phyloP scores from a whole-genome alignment of 177 flowering plant species.

The Vitis hybrid region DNA sequence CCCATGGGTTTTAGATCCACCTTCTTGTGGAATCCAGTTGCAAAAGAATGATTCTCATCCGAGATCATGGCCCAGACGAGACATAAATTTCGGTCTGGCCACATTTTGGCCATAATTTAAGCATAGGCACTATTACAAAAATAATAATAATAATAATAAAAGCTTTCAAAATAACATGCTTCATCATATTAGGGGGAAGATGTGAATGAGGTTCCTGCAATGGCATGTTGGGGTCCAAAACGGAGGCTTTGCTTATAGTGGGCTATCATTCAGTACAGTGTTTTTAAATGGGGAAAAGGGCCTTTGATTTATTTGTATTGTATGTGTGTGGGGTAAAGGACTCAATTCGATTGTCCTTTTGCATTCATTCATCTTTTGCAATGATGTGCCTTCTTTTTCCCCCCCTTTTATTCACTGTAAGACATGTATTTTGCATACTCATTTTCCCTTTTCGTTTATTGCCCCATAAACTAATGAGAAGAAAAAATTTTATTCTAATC shows the following conservation, averaged over 20 bases:
- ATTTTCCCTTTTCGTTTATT: background rate
- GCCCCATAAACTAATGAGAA: background rate
- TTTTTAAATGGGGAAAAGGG: conserved; percentile 16
- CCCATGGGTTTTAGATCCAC: background rate
- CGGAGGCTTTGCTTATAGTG: conserved; percentile 30
- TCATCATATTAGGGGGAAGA: conserved; percentile 7
- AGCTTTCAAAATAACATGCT: conserved; percentile 3
- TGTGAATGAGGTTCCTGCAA: conserved; percentile 15
- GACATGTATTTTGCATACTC: background rate
- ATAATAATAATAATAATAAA: conserved; percentile 1
- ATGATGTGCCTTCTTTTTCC: conserved; percentile 23
- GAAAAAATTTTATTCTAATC: background rate
- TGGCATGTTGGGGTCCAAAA: conserved; percentile 31
- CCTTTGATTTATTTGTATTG: conserved; percentile 17
- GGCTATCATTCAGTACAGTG: conserved; percentile 16
- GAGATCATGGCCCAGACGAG: too few species aligned
- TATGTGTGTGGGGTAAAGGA: conserved; percentile 23
- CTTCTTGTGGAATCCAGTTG: background rate
- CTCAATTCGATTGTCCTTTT: conserved; percentile 28
- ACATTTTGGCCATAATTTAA: conserved; percentile 2
- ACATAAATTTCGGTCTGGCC: too few species aligned
- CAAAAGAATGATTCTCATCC: too few species aligned
- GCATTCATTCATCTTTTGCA: conserved; percentile 19
- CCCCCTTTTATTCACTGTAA: conserved; percentile 10
- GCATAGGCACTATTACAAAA: conserved; percentile 1